These are phyloP conservation scores for Fomitopsis schrenkii DNA, from an alignment of 1,284 basidiomycete species.

Conservation along the genomic window DNA sequence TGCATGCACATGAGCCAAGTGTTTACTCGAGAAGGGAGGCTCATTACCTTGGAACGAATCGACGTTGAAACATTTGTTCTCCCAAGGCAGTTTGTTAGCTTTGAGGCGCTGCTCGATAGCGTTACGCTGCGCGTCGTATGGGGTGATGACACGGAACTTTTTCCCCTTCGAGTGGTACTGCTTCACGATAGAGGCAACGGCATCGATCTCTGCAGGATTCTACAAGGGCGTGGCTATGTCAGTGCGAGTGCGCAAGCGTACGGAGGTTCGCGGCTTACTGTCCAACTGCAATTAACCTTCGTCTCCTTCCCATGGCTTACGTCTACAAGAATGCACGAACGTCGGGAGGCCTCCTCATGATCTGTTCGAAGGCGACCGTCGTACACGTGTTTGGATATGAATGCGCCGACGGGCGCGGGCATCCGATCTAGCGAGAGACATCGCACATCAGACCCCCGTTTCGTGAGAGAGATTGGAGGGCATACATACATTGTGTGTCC, in stretches of 20 bases:
- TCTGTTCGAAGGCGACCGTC: conserved; percentile 30
- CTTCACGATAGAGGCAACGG: conserved; percentile 19
- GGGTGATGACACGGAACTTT: conserved; percentile 60
- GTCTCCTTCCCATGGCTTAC: conserved; percentile 36
- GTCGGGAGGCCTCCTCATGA: conserved; percentile 25
- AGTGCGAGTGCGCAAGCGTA: background rate
- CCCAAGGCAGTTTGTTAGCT: conserved; percentile 47
- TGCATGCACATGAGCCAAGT: conserved; percentile 2
- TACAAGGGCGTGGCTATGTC: background rate
- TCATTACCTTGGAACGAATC: conserved; percentile 60
- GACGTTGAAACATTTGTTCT: conserved; percentile 59
- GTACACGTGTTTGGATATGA: conserved; percentile 45
- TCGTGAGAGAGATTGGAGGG: too few relatives aligned
- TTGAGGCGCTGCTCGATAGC: conserved; percentile 48
- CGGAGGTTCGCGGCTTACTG: conserved; percentile 24
- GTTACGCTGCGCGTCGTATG: conserved; percentile 63
- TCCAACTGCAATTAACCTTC: conserved; percentile 36
- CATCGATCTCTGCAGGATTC: conserved; percentile 21
- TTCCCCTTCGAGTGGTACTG: conserved; percentile 37
- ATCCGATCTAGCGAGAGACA: conserved; percentile 37
- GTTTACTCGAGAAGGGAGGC: background rate
- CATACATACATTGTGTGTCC: conserved; percentile 39
- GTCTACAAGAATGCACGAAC: conserved; percentile 36
- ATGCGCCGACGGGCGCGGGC: conserved; percentile 42
- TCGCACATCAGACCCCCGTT: too few relatives aligned